phyloP scores from a whole-genome alignment of 2,329 filamentous ascomycete genomes.

The Cryphonectria carpinicola region DNA sequence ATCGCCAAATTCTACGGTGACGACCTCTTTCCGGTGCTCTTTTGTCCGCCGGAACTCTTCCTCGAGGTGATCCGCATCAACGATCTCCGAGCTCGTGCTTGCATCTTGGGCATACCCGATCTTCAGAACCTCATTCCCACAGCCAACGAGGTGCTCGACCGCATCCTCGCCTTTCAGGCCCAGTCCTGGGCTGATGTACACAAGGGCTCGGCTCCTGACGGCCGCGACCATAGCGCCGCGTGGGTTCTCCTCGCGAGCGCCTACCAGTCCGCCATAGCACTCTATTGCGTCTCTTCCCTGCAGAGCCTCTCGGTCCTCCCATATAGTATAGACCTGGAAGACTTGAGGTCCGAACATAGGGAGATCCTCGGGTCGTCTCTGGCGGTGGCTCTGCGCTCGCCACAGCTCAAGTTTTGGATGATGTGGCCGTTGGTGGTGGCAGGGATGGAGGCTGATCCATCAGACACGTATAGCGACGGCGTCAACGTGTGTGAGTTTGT shows the following conservation, averaged over 20 bases:
- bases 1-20: slow-evolving; percentile 32
- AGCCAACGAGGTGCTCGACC: slow-evolving; percentile 30
- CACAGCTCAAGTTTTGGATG: slow-evolving; percentile 34
- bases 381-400: slow-evolving; percentile 27
- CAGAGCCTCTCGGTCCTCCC: slow-evolving; percentile 39
- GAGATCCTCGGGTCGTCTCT: slow-evolving; percentile 32
- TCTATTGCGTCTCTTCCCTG: slow-evolving; percentile 44
- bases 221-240: slow-evolving; percentile 17
- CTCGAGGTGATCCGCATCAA: slow-evolving; percentile 42
- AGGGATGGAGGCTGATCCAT: slow-evolving; percentile 38
- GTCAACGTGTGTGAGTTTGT: slow-evolving; percentile 36
- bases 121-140: neutral
- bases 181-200: slow-evolving; percentile 36
- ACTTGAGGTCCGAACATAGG: slow-evolving; percentile 16
- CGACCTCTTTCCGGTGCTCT: slow-evolving; percentile 33
- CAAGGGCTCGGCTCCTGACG: slow-evolving; percentile 32
- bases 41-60: slow-evolving; percentile 40
- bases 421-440: slow-evolving; percentile 44
- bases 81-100: slow-evolving; percentile 37
- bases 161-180: slow-evolving; percentile 37
- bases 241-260: slow-evolving; percentile 38
- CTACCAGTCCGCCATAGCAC: slow-evolving; percentile 38
- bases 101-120: neutral
- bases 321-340: slow-evolving; percentile 1
- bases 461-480: neutral